These are phyloP conservation scores for Fusarium circinatum DNA, from an alignment of 2,329 filamentous ascomycete species.

Conservation along the genomic window DNA sequence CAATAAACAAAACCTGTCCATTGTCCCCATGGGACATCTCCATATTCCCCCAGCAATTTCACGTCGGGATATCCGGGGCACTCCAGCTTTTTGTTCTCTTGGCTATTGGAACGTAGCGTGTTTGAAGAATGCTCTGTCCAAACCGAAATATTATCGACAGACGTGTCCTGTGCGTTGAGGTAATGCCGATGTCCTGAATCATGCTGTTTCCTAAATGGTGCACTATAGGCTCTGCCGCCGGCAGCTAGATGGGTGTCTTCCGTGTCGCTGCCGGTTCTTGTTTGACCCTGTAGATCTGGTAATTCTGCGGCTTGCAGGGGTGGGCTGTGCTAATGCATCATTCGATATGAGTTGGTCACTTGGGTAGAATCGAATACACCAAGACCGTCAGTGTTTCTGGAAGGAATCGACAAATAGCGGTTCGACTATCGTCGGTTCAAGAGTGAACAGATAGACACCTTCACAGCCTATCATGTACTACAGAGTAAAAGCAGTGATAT, in stretches of 20 bases:
- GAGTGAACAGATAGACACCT: not conserved
- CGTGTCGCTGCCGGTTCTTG: constrained; percentile 4
- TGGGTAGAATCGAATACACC: not conserved
- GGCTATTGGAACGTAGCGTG: constrained; percentile 1
- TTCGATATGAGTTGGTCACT: not conserved
- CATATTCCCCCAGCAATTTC: constrained; percentile 25
- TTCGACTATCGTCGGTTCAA: not conserved
- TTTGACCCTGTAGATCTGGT: constrained; percentile 20
- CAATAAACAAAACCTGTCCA: constrained; percentile 25
- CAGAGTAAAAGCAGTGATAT: not conserved
- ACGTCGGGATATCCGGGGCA: constrained; percentile 21
- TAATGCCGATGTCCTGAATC: constrained; percentile 19
- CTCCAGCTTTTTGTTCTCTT: constrained; percentile 35
- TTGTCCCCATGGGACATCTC: constrained; percentile 39
- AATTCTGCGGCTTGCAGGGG: constrained; percentile 1
- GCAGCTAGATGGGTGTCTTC: constrained; percentile 13
- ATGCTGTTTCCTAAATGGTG: not conserved
- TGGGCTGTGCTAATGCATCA: constrained; percentile 1
- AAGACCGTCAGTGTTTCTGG: constrained; percentile 7
- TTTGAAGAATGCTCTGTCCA: not conserved
- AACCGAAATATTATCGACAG: constrained; percentile 12
- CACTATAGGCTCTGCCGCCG: not conserved
- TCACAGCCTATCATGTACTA: not conserved
- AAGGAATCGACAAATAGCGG: not conserved
- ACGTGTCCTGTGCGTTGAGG: constrained; percentile 21